Evolutionary conservation across 2,329 filamentous ascomycete species (phyloP), one percentile per base, ranked within the genome.

Genomic region (Trichophyton equinum): DNA sequence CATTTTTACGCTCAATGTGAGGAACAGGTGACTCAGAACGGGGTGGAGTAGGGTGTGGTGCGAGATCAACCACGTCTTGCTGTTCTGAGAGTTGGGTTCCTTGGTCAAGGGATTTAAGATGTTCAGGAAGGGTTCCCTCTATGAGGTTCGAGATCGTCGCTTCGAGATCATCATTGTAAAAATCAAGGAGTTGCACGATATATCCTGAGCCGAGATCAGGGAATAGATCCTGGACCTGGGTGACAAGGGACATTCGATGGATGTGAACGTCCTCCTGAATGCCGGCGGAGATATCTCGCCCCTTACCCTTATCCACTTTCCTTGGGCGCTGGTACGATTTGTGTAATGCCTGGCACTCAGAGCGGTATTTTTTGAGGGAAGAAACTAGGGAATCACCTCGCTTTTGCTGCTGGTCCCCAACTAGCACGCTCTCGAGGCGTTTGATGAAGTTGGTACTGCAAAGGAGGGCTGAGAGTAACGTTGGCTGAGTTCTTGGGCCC

Each of bases 161-260:
- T 73, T 96, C 91, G 0, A 86, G 81, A 67, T 91, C 79, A 65
- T 94, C 85, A 51, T 77, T 75, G 70, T 94, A 96, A 69, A 89
- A 85, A 67, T 92, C 87, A 25, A 96, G 79, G 8, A 95, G 79
- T 67, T 82, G 87, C 18, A 88, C 80, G 15, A 97, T 78, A 69
- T 96, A 97, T 0, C 82, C 88, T 3, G 88, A 86, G 4, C 91
- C 91, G 8, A 97, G 78, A 64, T 95, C 84, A 0, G 92, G 90
- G 69, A 97, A 96, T 0, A 97, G 78, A 69, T 99, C 92, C 70
- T 96, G 91, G n/a, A 99, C 81, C 71, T 95, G 89, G 0, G 87
- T 87, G 58, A 97, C 84, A 57, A 92, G 83, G 67, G 87, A 91
- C 83, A 95, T 87, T 47, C 81, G 85, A 72, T 96, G 90, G 22